These are phyloP conservation scores for Pontederia paniculata DNA, from an alignment of 176 grass and related monocot genomes.

Conservation along the genomic window DNA sequence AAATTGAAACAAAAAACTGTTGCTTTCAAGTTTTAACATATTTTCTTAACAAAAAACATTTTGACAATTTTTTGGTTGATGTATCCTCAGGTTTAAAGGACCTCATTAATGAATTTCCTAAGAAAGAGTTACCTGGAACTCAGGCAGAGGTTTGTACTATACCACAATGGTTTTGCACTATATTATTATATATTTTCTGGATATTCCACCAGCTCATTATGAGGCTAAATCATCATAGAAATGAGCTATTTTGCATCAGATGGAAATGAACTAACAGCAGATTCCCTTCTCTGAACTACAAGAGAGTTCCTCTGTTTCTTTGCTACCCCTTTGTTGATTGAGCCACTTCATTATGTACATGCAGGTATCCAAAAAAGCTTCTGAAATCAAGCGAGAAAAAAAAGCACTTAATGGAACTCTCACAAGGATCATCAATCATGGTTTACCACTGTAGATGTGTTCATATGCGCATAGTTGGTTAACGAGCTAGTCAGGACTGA, in stretches of 20 bases:
- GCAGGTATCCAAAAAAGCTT: neutral
- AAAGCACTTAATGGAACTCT: neutral
- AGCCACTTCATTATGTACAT: neutral
- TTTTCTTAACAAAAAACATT: neutral
- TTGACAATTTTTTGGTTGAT: neutral
- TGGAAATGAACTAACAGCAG: neutral
- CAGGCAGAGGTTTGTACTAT: neutral
- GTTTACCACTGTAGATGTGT: neutral
- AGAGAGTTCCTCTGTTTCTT: neutral
- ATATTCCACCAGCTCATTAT: neutral
- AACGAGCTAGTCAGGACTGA: no score
- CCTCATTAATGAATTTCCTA: constrained; percentile 3
- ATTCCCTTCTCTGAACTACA: neutral
- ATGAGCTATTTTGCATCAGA: neutral
- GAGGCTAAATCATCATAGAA: neutral
- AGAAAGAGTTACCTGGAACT: constrained; percentile 8
- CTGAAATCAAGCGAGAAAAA: constrained; percentile 13
- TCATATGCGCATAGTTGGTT: neutral
- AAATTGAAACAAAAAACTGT: neutral
- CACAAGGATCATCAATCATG: constrained; percentile 1
- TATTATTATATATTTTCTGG: neutral
- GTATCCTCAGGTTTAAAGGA: constrained; percentile 5
- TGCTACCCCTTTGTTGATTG: neutral
- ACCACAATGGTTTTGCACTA: neutral
- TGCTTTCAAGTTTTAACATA: neutral